Percentiles rank a stretch among this genome's conserved stretches.
These are phyloP conservation scores for Ceratobasidium sp. DNA, from an alignment of 1,284 basidiomycete species.

Conservation along the genomic window DNA sequence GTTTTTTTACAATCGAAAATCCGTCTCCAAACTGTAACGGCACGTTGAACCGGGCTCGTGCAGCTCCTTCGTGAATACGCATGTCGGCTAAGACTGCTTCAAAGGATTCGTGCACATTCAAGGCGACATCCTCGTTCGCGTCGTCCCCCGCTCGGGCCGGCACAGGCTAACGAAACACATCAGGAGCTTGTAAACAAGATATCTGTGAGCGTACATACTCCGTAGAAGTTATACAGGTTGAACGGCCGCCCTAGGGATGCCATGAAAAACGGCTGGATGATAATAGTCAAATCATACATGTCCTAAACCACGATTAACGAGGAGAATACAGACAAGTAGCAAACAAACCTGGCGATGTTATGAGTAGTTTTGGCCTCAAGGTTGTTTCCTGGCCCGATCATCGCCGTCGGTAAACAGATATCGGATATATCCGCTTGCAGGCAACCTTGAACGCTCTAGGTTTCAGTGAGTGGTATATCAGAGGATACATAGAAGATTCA, in stretches of 20 bases:
- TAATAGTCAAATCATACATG: constrained; percentile 81
- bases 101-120: constrained; percentile 62
- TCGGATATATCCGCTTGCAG: constrained; percentile 90
- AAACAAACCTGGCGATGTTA: too few species aligned
- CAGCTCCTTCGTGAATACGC: constrained; percentile 87
- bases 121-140: constrained; percentile 40
- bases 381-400: constrained; percentile 62
- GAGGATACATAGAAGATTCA: constrained; percentile 50
- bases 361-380: constrained; percentile 63
- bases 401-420: constrained; percentile 88
- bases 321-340: not conserved
- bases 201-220: constrained; percentile 65
- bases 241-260: constrained; percentile 77
- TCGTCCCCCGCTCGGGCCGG: constrained; percentile 70
- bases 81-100: constrained; percentile 67
- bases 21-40: constrained; percentile 84
- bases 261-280: constrained; percentile 92
- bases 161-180: constrained; percentile 59
- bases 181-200: not conserved
- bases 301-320: constrained; percentile 67
- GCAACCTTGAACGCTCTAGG: constrained; percentile 84
- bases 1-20: constrained; percentile 90
- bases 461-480: constrained; percentile 9
- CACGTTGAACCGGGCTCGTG: constrained; percentile 87
- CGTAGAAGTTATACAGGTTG: constrained; percentile 84